Conservation (phyloP, 345 rosid genomes). For the Gossypium herbaceum region DNA sequence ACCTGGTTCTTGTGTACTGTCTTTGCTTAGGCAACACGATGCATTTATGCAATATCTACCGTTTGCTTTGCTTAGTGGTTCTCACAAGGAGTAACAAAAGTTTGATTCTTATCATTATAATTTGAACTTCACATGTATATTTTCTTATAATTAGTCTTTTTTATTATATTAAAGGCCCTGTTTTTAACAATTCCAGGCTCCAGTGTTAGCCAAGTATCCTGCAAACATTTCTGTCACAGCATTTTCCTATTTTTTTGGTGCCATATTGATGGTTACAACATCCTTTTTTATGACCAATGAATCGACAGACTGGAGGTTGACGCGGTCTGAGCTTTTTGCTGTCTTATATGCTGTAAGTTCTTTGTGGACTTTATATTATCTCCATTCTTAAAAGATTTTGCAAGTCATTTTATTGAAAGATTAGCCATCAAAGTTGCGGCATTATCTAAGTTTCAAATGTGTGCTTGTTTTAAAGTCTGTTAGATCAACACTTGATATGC, state of each 20-base stretch:
- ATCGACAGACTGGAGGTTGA: constrained; percentile 80
- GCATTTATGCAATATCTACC: background rate
- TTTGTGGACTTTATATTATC: constrained; percentile 11
- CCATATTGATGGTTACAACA: constrained; percentile 62
- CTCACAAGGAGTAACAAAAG: background rate
- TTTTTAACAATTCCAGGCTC: constrained; percentile 54
- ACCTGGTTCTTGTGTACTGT: background rate
- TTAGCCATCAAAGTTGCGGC: background rate
- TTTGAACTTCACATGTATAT: constrained; percentile 6
- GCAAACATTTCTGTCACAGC: constrained; percentile 86
- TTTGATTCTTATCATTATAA: background rate
- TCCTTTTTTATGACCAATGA: constrained; percentile 65
- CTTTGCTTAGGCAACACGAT: background rate
- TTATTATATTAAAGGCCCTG: background rate
- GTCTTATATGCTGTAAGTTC: constrained; percentile 86
- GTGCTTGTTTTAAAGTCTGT: constrained; percentile 4
- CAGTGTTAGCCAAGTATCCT: constrained; percentile 74
- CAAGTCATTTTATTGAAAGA: background rate
- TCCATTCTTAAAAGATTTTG: background rate
- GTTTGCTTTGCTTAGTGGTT: background rate
- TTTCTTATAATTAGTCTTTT: constrained; percentile 12
- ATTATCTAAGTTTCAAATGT: background rate
- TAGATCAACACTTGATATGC: background rate
- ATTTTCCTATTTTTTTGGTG: constrained; percentile 74
- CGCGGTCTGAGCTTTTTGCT: constrained; percentile 71